A percentile compares a stretch with the other conserved stretches of the same genome.
phyloP scores from a whole-genome alignment of 129 eudicot genomes.

The Artemisia argyi region DNA sequence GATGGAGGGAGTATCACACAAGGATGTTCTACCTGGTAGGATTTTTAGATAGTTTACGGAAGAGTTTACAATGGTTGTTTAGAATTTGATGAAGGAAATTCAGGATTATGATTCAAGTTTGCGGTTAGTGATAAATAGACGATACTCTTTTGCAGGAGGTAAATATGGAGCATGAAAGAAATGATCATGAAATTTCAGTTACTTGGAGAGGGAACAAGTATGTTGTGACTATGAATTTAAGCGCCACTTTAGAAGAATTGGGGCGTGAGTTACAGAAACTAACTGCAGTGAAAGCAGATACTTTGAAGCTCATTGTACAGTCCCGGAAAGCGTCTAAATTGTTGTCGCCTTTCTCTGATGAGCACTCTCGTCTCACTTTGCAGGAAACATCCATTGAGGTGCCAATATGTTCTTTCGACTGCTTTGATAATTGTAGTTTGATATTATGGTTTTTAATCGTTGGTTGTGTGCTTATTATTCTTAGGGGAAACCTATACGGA shows the following conservation, averaged over 20 bases:
- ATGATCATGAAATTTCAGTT: constrained; percentile 38
- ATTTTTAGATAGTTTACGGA: too few species aligned
- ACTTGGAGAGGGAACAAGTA: constrained; percentile 82
- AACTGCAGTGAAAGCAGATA: constrained; percentile 73
- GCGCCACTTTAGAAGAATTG: constrained; percentile 57
- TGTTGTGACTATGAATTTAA: constrained; percentile 43
- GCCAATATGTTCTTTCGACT: constrained; percentile 1
- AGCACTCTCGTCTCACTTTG: constrained; percentile 59
- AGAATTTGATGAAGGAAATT: not conserved
- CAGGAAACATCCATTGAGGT: constrained; percentile 61
- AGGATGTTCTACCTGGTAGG: too few species aligned
- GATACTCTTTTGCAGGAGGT: constrained; percentile 28
- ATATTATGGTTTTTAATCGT: not conserved
- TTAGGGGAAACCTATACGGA: constrained; percentile 77
- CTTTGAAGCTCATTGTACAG: constrained; percentile 73
- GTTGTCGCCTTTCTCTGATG: constrained; percentile 70
- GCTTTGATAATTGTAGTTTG: not conserved
- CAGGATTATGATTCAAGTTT: not conserved
- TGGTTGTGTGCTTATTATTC: constrained; percentile 11
- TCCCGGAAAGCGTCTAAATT: constrained; percentile 55
- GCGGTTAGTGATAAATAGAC: constrained; percentile 4
- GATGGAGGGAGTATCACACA: too few species aligned
- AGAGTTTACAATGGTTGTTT: not conserved
- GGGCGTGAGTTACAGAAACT: constrained; percentile 68
- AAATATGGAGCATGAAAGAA: constrained; percentile 52